Evolutionary conservation across 768 basidiomycete species (phyloP).

Genomic region (Suillus subluteus): DNA sequence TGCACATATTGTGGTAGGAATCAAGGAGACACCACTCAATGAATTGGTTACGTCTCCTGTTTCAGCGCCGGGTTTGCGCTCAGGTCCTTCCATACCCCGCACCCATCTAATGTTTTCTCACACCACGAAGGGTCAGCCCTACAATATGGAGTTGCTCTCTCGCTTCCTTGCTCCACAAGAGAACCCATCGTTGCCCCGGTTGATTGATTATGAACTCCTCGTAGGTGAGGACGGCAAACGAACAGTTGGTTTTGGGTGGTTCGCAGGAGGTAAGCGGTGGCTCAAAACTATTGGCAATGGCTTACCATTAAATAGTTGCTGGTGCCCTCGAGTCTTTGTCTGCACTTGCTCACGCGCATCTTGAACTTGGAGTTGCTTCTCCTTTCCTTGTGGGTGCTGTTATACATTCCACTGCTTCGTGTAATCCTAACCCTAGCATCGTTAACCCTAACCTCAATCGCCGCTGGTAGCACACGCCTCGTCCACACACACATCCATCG

Average conservation of each 20-base stretch:
- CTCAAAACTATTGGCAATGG: not conserved
- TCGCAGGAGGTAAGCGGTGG: constrained; percentile 72
- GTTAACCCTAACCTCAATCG: constrained; percentile 3
- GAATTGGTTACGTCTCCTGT: constrained; percentile 58
- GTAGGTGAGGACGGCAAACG: constrained; percentile 65
- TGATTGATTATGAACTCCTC: constrained; percentile 89
- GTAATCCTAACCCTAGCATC: not conserved
- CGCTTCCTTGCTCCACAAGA: constrained; percentile 52
- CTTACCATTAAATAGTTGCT: constrained; percentile 55
- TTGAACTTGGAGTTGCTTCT: constrained; percentile 78
- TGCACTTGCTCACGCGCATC: constrained; percentile 76
- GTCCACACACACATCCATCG: constrained; percentile 74
- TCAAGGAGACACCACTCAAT: constrained; percentile 81
- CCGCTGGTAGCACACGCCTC: constrained; percentile 59
- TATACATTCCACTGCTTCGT: not conserved
- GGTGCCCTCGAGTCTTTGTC: constrained; percentile 83
- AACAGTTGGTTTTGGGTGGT: constrained; percentile 91
- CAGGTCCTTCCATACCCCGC: constrained; percentile 41
- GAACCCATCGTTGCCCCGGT: constrained; percentile 38
- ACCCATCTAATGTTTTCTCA: constrained; percentile 94
- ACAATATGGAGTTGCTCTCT: constrained; percentile 81
- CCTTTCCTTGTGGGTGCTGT: constrained; percentile 72
- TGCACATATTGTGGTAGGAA: constrained; percentile 81
- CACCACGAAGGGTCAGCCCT: constrained; percentile 84
- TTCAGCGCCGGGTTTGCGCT: constrained; percentile 11